Conservation (phyloP, 352 stramenopile genomes). For the Halophytophthora batemanensis region DNA sequence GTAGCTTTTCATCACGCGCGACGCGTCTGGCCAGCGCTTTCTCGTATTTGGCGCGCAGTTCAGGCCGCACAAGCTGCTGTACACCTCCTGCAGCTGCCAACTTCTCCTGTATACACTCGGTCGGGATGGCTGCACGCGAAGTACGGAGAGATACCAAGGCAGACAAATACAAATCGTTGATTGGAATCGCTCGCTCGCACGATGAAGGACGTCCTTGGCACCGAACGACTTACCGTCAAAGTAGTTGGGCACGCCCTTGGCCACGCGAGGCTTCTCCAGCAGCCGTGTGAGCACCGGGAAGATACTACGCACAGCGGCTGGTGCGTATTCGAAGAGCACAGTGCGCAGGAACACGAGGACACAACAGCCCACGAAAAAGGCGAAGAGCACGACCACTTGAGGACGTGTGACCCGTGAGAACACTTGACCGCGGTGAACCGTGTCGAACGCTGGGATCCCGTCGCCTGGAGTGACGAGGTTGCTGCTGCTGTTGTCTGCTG, state of each 20-base stretch:
- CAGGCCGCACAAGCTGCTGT: slow-evolving; percentile 17
- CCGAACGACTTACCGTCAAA: slow-evolving; percentile 51
- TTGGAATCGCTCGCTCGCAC: too few relatives aligned
- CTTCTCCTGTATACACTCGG: slow-evolving; percentile 54
- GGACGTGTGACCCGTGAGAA: slow-evolving; percentile 59
- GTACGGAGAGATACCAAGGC: not conserved
- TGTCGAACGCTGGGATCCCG: slow-evolving; percentile 55
- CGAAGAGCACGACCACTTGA: slow-evolving; percentile 76
- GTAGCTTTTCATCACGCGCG: slow-evolving; percentile 4
- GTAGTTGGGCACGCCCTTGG: slow-evolving; percentile 78
- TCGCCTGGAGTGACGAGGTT: slow-evolving; percentile 25
- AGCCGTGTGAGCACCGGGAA: slow-evolving; percentile 52
- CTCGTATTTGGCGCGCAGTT: slow-evolving; percentile 48
- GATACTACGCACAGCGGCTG: slow-evolving; percentile 50
- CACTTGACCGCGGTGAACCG: slow-evolving; percentile 38
- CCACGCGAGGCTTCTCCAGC: slow-evolving; percentile 51
- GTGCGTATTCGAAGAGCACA: slow-evolving; percentile 69
- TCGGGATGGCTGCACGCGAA: slow-evolving; percentile 45
- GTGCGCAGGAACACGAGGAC: slow-evolving; percentile 48
- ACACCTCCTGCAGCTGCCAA: slow-evolving; percentile 26
- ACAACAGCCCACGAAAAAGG: slow-evolving; percentile 55
- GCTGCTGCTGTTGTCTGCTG: slow-evolving; percentile 15
- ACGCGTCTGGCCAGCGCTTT: slow-evolving; percentile 35
- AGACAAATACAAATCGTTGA: too few relatives aligned
- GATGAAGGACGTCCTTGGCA: too few relatives aligned